A percentile compares a stretch with the other conserved stretches of the same genome.
phyloP scores from a whole-genome alignment of 2,329 filamentous ascomycete genomes.

The Aspergillus hortae region DNA sequence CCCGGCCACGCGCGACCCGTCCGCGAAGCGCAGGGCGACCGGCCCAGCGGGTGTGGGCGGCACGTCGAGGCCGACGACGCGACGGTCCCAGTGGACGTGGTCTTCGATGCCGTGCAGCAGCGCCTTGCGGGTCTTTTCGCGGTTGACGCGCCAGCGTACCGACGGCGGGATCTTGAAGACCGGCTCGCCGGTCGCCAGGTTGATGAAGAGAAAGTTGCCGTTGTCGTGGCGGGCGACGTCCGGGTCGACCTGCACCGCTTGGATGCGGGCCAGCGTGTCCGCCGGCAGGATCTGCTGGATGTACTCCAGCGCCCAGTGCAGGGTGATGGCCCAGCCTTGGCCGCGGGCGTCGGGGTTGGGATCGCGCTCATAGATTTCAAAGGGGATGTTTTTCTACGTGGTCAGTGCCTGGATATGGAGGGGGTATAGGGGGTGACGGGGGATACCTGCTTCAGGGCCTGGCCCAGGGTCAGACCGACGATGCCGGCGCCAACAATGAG shows the following conservation, averaged over 20 bases:
- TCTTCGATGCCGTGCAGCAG: conserved; percentile 20
- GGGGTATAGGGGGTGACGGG: not conserved
- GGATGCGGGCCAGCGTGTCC: conserved; percentile 14
- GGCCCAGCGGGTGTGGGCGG: not conserved
- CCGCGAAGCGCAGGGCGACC: conserved; percentile 8
- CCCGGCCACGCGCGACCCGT: conserved; percentile 9
- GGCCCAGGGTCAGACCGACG: conserved; percentile 22
- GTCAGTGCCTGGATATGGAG: not conserved
- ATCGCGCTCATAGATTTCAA: conserved; percentile 29
- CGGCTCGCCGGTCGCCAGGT: conserved; percentile 25
- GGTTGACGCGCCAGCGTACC: conserved; percentile 24
- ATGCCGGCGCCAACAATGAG: conserved; percentile 26
- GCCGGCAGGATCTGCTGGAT: conserved; percentile 18
- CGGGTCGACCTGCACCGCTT: conserved; percentile 21
- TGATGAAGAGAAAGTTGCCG: conserved; percentile 27
- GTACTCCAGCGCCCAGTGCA: conserved; percentile 25
- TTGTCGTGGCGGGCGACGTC: conserved; percentile 20
- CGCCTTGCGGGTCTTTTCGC: conserved; percentile 19
- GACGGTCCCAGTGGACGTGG: conserved; percentile 18
- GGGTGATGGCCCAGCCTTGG: conserved; percentile 26
- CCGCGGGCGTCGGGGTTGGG: conserved; percentile 18
- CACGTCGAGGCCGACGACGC: conserved; percentile 9
- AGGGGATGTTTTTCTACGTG: conserved; percentile 24
- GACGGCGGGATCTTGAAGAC: conserved; percentile 28
- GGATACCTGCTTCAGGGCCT: conserved; percentile 18